Percentiles rank a stretch among this genome's conserved stretches.
phyloP scores from a whole-genome alignment of 2,329 filamentous ascomycete species.

The Diaporthe sp. region DNA sequence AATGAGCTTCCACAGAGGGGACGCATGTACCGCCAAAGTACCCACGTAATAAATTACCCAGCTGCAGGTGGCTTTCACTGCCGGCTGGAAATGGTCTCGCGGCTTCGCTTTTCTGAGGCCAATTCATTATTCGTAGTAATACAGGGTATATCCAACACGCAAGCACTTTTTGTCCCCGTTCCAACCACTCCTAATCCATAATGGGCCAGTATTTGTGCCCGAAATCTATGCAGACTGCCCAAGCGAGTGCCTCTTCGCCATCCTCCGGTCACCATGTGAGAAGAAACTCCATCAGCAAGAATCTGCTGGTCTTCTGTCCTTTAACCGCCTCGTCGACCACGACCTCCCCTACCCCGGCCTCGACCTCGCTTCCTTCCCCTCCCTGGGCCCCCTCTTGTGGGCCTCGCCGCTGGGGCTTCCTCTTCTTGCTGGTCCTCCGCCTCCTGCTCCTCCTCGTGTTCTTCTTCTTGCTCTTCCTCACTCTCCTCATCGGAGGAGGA shows the following conservation, averaged over 20 bases:
- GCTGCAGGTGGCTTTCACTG: background rate
- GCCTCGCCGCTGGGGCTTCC: slow-evolving; percentile 54
- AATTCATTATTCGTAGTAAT: slow-evolving; percentile 25
- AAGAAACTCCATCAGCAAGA: background rate
- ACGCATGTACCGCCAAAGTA: slow-evolving; percentile 12
- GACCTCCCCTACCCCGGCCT: slow-evolving; percentile 49
- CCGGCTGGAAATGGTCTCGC: background rate
- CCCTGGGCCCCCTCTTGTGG: slow-evolving; percentile 51
- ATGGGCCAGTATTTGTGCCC: background rate
- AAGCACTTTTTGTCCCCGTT: background rate
- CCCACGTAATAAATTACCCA: background rate
- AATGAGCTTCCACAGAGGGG: background rate
- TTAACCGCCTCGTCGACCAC: slow-evolving; percentile 35
- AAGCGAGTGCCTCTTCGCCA: background rate
- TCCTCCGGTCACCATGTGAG: background rate
- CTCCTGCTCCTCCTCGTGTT: slow-evolving; percentile 13
- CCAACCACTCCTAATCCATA: background rate
- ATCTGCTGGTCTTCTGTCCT: background rate
- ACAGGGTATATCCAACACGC: slow-evolving; percentile 38
- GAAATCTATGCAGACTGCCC: background rate
- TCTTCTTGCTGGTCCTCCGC: slow-evolving; percentile 50
- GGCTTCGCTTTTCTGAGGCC: background rate
- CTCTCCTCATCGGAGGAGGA: slow-evolving; percentile 30
- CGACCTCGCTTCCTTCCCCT: slow-evolving; percentile 53
- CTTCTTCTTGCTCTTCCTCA: slow-evolving; percentile 50